Conservation (phyloP, 345 rosid species). For the Crucihimalaya himalaica region DNA sequence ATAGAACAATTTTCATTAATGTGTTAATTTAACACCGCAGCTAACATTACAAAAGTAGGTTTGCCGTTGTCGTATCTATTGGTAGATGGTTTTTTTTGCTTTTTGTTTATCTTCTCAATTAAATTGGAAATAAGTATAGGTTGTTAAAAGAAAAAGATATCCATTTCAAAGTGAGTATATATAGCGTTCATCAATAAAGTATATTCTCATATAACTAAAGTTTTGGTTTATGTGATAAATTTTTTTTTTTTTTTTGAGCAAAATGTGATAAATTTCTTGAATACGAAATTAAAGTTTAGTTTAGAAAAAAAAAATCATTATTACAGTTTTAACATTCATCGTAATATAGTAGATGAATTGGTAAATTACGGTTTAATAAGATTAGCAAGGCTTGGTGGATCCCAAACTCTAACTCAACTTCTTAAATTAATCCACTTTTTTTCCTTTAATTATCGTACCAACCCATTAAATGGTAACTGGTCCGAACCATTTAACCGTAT, state of each 20-base stretch:
- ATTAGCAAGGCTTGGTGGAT: conserved; percentile 25
- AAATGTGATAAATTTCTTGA: too few species aligned
- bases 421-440: conserved; percentile 23
- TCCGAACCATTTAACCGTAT: conserved; percentile 21
- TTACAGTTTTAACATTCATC: not conserved
- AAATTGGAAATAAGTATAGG: not conserved
- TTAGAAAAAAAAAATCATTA: not conserved
- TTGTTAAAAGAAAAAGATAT: not conserved
- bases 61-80: not conserved
- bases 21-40: not conserved
- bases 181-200: not conserved
- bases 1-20: not conserved
- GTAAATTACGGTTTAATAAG: not conserved
- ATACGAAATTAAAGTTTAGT: not conserved
- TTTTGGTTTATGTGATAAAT: too few species aligned
- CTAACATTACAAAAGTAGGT: conserved; percentile 2
- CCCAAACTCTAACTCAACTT: conserved; percentile 12
- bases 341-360: not conserved
- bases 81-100: not conserved
- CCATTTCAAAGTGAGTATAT: not conserved
- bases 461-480: conserved; percentile 13
- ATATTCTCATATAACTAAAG: too few species aligned
- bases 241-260: too few species aligned
- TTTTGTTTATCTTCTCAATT: not conserved
- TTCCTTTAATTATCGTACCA: conserved; percentile 19